Base-by-base conservation (phyloP, 2,329 filamentous ascomycete species). In the Penicillium sp. region DNA sequence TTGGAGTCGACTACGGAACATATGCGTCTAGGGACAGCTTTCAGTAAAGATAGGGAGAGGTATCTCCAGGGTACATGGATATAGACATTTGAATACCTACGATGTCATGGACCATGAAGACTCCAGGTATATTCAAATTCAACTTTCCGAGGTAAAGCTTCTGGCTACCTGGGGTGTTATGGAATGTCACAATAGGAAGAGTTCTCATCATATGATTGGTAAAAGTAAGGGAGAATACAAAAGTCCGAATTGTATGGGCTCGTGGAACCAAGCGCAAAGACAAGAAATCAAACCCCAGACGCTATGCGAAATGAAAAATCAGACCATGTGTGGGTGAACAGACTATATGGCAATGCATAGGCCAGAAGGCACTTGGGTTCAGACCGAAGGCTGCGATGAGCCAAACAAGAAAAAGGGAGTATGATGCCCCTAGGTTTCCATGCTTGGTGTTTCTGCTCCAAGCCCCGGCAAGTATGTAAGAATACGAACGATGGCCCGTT, bases 261-360 rank as follows among this genome's bases (percentile, higher is more conserved):
- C 27, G 31, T 23, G 18, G 27, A 31, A 47, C 24, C 36, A 40
- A 46, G 26, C 37, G 29, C 47, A 42, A 43, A 44, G 36, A 58
- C 27, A 40, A 47, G 57, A 46, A 51, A 49, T 38, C 39, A 53
- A 63, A 65, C 63, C 64, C 63, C 65, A 59, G 56, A 57, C 64
- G 65, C 65, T 68, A 68, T 68, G 65, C 65, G 57, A 64, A 59
- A 52, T 55, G 54, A 55, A 41, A 62, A 63, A 63, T 57, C 52
- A 63, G 61, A 56, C 50, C 54, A 54, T 53, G 48, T 53, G 48
- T 55, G 54, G 47, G 51, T 36, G 34, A 51, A 49, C 42, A 56
- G 42, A 44, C 47, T 54, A 58, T 52, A 59, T 52, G 50, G 52
- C 51, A 49, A 44, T 44, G 41, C 51, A 54, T 43, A 46, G 38